Conservation (phyloP, 306 rosid species). For the Ammopiptanthus mongolicus region DNA sequence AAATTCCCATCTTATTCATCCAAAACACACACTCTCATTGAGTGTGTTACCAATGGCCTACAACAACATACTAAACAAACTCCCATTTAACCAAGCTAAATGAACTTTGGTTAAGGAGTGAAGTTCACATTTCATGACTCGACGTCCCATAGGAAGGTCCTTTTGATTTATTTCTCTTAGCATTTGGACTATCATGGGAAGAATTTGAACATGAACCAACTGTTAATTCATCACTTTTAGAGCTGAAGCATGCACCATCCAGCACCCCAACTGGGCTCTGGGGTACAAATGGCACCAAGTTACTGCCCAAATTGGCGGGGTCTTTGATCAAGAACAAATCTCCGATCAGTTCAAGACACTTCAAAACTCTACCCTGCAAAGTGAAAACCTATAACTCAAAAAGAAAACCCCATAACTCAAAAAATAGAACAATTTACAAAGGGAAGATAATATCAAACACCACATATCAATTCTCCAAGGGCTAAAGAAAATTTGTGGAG, state of each 20-base stretch:
- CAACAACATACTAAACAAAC: conserved; percentile 38
- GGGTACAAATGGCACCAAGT: conserved; percentile 28
- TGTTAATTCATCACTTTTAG: conserved; percentile 48
- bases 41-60: conserved; percentile 26
- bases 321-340: conserved; percentile 32
- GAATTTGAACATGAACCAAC: conserved; percentile 46
- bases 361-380: conserved; percentile 70
- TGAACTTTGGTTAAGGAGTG: conserved; percentile 31
- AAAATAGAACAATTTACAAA: neutral
- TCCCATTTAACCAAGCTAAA: conserved; percentile 62
- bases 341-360: conserved; percentile 59
- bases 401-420: conserved; percentile 7
- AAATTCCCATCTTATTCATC: conserved; percentile 23
- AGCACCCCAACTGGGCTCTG: conserved; percentile 64
- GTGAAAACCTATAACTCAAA: conserved; percentile 9
- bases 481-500: neutral
- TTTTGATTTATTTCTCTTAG: conserved; percentile 34
- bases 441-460: neutral
- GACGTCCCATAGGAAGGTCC: conserved; percentile 27
- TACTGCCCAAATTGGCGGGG: conserved; percentile 25
- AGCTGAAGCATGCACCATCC: conserved; percentile 58
- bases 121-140: conserved; percentile 47
- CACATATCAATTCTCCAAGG: neutral
- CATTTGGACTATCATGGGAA: conserved; percentile 32
- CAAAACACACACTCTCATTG: conserved; percentile 14